Conservation (phyloP, 345 rosid genomes). For the Eucalyptus cloeziana region DNA sequence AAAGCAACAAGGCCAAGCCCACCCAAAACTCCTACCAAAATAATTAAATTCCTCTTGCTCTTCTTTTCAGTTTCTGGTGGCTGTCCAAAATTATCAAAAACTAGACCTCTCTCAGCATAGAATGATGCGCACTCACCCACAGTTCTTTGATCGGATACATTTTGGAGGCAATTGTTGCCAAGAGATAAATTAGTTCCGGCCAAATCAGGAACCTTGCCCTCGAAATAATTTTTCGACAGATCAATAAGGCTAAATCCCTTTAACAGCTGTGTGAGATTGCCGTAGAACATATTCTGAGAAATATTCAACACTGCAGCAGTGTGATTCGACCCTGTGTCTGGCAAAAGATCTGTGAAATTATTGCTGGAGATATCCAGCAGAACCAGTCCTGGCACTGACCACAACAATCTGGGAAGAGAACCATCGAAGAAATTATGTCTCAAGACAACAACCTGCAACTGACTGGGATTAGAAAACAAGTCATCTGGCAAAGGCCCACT, state of each 20-base stretch:
- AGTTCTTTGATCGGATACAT: conserved; percentile 44
- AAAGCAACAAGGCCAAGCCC: conserved; percentile 41
- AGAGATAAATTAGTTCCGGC: conserved; percentile 36
- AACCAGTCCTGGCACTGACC: conserved; percentile 48
- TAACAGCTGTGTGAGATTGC: conserved; percentile 38
- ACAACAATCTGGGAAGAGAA: conserved; percentile 29
- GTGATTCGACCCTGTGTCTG: conserved; percentile 17
- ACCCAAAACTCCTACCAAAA: conserved; percentile 59
- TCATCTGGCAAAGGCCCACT: conserved; percentile 41
- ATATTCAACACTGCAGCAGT: conserved; percentile 40
- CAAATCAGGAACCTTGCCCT: conserved; percentile 71
- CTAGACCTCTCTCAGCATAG: conserved; percentile 45
- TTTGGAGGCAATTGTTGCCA: conserved; percentile 61
- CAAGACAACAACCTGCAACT: conserved; percentile 48
- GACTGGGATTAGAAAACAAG: conserved; percentile 40
- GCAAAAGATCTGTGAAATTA: conserved; percentile 63
- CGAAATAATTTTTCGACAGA: conserved; percentile 71
- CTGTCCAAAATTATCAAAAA: conserved; percentile 75
- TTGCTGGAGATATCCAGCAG: conserved; percentile 67
- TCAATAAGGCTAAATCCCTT: conserved; percentile 32
- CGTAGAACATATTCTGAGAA: conserved; percentile 70
- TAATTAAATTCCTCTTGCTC: conserved; percentile 28
- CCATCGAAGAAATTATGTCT: conserved; percentile 45
- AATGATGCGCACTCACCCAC: conserved; percentile 44
- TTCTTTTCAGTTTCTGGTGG: conserved; percentile 23